Evolutionary conservation across 257 asterid species (phyloP), one percentile per base, ranked within the genome.

Genomic region (Nicotiana sylvestris): DNA sequence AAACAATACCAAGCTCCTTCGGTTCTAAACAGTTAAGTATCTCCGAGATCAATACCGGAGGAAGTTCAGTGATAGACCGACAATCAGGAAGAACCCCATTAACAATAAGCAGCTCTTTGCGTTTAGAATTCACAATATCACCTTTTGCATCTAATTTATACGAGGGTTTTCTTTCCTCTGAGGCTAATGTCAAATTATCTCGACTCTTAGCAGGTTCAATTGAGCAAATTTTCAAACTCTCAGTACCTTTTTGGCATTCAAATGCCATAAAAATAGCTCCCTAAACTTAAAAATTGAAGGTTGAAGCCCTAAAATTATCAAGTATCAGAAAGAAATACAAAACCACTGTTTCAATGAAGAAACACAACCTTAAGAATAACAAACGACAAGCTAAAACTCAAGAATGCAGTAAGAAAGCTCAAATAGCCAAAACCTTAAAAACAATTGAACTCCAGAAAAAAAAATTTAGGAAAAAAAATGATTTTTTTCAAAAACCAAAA

Each of bases 1-100:
- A 93, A 15, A 93, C 92, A 51, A 92, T 88, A 30, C 98, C 99
- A 61, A 96, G 93, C 84, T 92, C 99, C 83, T 90, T 93, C 1
- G 99, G 98, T 77, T 94, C 97, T 15, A 96, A 95, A 81, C 85
- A 92, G 77, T 91, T 91, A 58, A 96, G 88, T 83, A 96, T 90
- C 83, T 96, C 99, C 7, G 95, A 90, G 56, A 94, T 84, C 86
- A 96, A 81, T 46, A 90, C 97, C 4, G 90, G 87, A 56, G 99
- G 99, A 32, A 96, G 98, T 83, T 94, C 99, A 68, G 92, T 82
- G 80, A 96, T 90, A 8, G 91, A 82, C 61, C 43, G 88, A 32
- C 80, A 61, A 70, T 72, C 66, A 18, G 83, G 84, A 21, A 83
- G 60, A 77, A 83, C 70, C 46, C 87, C 93, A 65, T 85, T 56